Conservation (phyloP, 495 filamentous ascomycete species). For the Neurospora pannonica region DNA sequence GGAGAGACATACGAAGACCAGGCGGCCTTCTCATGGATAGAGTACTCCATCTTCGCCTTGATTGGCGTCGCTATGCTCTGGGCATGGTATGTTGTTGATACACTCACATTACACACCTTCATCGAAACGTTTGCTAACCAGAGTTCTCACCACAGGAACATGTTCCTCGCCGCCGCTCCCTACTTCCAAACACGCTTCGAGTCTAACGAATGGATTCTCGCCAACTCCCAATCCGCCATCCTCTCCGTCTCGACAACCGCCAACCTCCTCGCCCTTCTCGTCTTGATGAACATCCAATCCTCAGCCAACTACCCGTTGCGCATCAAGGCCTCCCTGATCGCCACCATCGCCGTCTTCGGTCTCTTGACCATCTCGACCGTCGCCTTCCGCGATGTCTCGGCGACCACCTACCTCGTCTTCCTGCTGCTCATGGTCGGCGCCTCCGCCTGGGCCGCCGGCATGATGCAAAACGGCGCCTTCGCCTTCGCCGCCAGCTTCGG, state of each 20-base stretch:
- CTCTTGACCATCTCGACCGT: slow-evolving; percentile 74
- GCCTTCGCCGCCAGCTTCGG: slow-evolving; percentile 82
- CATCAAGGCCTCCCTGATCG: slow-evolving; percentile 60
- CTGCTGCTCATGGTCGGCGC: slow-evolving; percentile 74
- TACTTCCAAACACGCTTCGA: slow-evolving; percentile 85
- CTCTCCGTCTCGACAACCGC: slow-evolving; percentile 76
- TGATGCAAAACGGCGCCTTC: slow-evolving; percentile 92
- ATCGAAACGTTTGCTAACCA: neutral
- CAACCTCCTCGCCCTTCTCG: slow-evolving; percentile 61
- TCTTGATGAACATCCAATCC: slow-evolving; percentile 69
- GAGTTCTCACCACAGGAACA: slow-evolving; percentile 71
- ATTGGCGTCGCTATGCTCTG: slow-evolving; percentile 90
- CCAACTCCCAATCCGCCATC: slow-evolving; percentile 80
- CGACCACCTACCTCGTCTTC: slow-evolving; percentile 65
- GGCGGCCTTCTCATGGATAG: slow-evolving; percentile 59
- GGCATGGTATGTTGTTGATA: slow-evolving; percentile 64
- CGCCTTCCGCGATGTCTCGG: slow-evolving; percentile 47
- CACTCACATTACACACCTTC: neutral
- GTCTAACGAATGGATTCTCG: slow-evolving; percentile 56
- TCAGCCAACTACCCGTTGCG: slow-evolving; percentile 76
- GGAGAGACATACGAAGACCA: slow-evolving; percentile 24
- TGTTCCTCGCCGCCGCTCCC: slow-evolving; percentile 91
- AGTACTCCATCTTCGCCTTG: slow-evolving; percentile 79
- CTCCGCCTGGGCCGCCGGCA: slow-evolving; percentile 66
- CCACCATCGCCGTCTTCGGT: slow-evolving; percentile 63